phyloP scores from a whole-genome alignment of 2,329 filamentous ascomycete genomes.

The Claviceps humidiphila region DNA sequence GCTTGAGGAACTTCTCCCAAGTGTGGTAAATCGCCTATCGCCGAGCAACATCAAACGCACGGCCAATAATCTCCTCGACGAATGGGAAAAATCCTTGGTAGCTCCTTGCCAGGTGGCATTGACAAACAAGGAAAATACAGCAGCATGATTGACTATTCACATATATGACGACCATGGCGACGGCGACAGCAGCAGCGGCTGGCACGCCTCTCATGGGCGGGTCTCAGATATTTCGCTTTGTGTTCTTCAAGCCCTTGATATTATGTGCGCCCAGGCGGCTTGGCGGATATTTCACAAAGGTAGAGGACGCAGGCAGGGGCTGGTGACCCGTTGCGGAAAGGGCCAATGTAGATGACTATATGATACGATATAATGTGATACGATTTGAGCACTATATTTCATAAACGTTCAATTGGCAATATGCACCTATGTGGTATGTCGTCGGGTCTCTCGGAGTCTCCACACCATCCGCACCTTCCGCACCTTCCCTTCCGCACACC shows the following conservation, averaged over 20 bases:
- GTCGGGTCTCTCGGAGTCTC: too few relatives aligned
- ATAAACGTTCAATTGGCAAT: background rate
- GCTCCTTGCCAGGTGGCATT: constrained; percentile 11
- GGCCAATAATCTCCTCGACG: constrained; percentile 74
- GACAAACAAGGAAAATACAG: constrained; percentile 21
- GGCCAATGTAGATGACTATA: constrained; percentile 2
- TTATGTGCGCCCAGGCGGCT: background rate
- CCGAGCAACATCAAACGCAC: constrained; percentile 70
- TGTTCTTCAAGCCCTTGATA: background rate
- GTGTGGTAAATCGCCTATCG: constrained; percentile 56
- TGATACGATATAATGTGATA: constrained; percentile 3
- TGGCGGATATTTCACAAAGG: background rate
- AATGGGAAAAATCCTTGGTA: constrained; percentile 61
- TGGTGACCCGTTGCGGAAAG: background rate
- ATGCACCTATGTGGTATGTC: too few relatives aligned
- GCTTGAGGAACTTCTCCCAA: constrained; percentile 49
- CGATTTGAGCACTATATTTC: background rate
- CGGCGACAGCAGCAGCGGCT: constrained; percentile 7
- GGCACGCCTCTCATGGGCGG: too few relatives aligned
- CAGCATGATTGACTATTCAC: background rate
- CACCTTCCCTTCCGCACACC: too few relatives aligned
- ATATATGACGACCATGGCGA: background rate
- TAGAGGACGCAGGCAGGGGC: too few relatives aligned
- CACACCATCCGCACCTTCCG: too few relatives aligned
- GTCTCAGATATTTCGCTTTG: background rate